Base-by-base conservation (phyloP, 1,139 yeast species). In the Eremothecium coryli region DNA sequence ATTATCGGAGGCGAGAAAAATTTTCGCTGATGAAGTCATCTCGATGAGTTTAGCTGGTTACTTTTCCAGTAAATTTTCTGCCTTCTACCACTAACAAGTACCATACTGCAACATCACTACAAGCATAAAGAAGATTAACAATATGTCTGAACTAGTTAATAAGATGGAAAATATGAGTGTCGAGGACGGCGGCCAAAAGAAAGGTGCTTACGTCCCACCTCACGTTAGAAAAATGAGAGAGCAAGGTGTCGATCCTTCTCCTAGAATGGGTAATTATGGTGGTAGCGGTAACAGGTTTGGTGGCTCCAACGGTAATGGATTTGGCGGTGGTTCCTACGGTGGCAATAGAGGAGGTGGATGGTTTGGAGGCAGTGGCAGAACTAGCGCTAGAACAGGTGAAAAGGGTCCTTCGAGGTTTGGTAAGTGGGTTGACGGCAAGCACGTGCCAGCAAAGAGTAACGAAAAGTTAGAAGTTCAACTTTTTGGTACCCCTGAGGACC, bases 401-500 rank as follows among this genome's bases (percentile, higher is more conserved):
- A 50, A 60, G 29, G 54, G 60, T 35, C 52, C 58, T 38, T 60
- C 61, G 31, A 58, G 64, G 38, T 52, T 66, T 42, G 95, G 95
- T 50, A 70, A 69, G 49, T 90, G 88, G 76, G 77, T 70, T 40
- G 82, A 88, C 54, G 97, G 97, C 49, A 75, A 76, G 58, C 98
- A 90, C 60, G 70, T 76, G 46, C 95, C 94, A 39, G 85, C 95
- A 40, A 71, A 76, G 36, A 70, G 68, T 47, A 82, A 82, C 60
- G 76, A 74, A 54, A 66, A 69, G 41, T 55, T 80, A 49, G 98
- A 90, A 65, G 52, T 70, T 40, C 90, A 85, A 56, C 70, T 93
- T 48, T 93, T 82, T 54, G 98, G 98, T 52, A 76, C 76, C 35
- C 74, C 79, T 33, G 95, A 88, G 37, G 97, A 86, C 60, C 64